Evolutionary conservation across 306 rosid genomes (phyloP), one percentile per base, ranked within the genome.

Genomic region (Cyclanthera cordifolia): DNA sequence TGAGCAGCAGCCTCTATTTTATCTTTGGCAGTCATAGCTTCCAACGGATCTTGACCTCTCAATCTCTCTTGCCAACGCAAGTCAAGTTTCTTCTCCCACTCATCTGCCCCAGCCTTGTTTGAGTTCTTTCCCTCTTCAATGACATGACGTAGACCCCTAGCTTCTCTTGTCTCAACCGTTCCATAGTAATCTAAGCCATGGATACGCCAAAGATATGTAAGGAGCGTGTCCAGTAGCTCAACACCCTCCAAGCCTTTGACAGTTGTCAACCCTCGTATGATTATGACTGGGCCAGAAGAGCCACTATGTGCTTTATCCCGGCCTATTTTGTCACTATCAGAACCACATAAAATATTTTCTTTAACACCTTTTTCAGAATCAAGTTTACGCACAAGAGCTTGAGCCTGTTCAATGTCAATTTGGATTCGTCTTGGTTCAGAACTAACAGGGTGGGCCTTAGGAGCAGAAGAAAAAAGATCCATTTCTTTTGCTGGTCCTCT

Each of bases 111-210:
- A 72, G 75, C 55, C 47, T 81, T 77, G 63, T 78, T 85, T 39
- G 73, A 73, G 49, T 72, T 82, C 70, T 75, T 82, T 43, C 82
- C 88, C 57, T 85, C 95, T 4, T 78, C 85, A 74, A 97, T 88
- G 72, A 88, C 96, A 79, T 94, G 97, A 75, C 97, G 83, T 54
- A 90, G 85, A 67, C 97, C 96, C 83, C 86, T 90, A 20, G 92
- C 86, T 17, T 90, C 99, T 56, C 71, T 82, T 57, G 87, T 81
- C 82, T 94, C 99, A 79, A 80, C 79, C 95, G 88, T 82, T 52
- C 99, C 99, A 81, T 94, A 90, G 76, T 94, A 94, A 88, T 94
- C 97, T 54, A 88, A 72, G 27, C 97, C 97, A 75, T 94, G 99
- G 74, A 90, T 85, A 67, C 87, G 92, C 99, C 99, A 94, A 49